A percentile compares a stretch with the other conserved stretches of the same genome.
These are phyloP conservation scores for Cladosporium sp. DNA, from an alignment of 2,329 filamentous ascomycete species.

Conservation along the genomic window DNA sequence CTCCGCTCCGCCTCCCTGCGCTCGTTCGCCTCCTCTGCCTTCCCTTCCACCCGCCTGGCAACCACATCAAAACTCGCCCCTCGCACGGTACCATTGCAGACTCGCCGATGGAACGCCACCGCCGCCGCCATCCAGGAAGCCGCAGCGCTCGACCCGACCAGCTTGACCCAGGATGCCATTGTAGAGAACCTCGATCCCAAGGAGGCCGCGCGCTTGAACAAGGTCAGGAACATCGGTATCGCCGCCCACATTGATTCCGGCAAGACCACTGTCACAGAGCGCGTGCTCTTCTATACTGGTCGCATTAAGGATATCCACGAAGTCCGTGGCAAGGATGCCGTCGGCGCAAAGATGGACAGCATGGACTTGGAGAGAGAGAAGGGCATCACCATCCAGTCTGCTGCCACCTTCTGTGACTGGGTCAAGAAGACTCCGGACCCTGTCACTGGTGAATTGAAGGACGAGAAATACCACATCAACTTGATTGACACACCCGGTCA, in stretches of 20 bases:
- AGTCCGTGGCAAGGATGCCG: conserved; percentile 87
- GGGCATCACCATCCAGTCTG: conserved; percentile 98
- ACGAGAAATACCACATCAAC: conserved; percentile 94
- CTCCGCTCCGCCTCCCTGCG: conserved; percentile 21
- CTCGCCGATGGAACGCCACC: conserved; percentile 25
- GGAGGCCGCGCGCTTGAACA: conserved; percentile 72
- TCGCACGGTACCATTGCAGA: conserved; percentile 4
- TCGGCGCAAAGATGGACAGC: conserved; percentile 99
- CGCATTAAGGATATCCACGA: conserved; percentile 97
- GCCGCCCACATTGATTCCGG: conserved; percentile 98
- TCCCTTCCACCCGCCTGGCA: conserved; percentile 13
- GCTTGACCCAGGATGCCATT: conserved; percentile 60
- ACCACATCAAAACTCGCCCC: not conserved
- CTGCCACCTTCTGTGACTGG: conserved; percentile 97
- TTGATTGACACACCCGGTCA: conserved; percentile 97
- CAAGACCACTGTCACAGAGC: conserved; percentile 94
- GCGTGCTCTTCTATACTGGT: conserved; percentile 96
- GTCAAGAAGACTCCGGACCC: conserved; percentile 59
- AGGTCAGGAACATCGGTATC: conserved; percentile 95
- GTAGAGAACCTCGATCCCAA: conserved; percentile 75
- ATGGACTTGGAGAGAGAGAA: conserved; percentile 99
- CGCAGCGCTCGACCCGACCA: conserved; percentile 53
- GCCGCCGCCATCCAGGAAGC: conserved; percentile 45
- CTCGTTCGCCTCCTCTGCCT: conserved; percentile 21
- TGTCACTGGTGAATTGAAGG: conserved; percentile 63